These are phyloP conservation scores for Beauveria sp. DNA, from an alignment of 2,329 filamentous ascomycete species.

Conservation along the genomic window DNA sequence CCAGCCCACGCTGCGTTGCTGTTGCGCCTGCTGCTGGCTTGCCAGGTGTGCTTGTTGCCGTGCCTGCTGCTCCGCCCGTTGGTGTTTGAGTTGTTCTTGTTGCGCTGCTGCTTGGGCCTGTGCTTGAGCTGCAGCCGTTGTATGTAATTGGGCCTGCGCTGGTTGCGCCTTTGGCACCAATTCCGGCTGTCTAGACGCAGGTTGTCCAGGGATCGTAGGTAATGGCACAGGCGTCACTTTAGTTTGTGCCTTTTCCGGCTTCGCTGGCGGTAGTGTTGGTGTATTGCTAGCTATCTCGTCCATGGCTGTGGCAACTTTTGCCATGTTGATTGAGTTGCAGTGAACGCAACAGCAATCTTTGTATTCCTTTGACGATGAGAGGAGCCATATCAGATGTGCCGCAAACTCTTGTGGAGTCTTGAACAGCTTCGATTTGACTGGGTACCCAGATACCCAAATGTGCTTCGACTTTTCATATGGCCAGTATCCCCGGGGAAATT, in stretches of 20 bases:
- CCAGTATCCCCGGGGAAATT: slow-evolving; percentile 40
- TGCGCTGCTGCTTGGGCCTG: background rate
- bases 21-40: background rate
- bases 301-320: slow-evolving; percentile 17
- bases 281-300: slow-evolving; percentile 22
- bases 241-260: slow-evolving; percentile 15
- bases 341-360: slow-evolving; percentile 44
- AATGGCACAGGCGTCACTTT: slow-evolving; percentile 32
- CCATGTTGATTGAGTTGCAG: slow-evolving; percentile 30
- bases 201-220: slow-evolving; percentile 26
- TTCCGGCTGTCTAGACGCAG: background rate
- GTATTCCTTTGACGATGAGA: slow-evolving; percentile 39
- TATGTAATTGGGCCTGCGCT: slow-evolving; percentile 13
- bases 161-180: slow-evolving; percentile 23
- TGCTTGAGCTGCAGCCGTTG: slow-evolving; percentile 3
- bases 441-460: slow-evolving; percentile 43
- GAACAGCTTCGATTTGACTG: slow-evolving; percentile 40
- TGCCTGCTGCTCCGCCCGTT: slow-evolving; percentile 15
- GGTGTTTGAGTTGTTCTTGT: slow-evolving; percentile 11
- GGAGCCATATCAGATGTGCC: slow-evolving; percentile 44
- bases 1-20: slow-evolving; percentile 19
- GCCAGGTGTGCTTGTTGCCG: slow-evolving; percentile 15
- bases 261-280: slow-evolving; percentile 13
- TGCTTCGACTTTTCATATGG: slow-evolving; percentile 41
- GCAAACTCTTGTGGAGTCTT: slow-evolving; percentile 47